Percentiles rank a stretch among this genome's conserved stretches.
These are phyloP conservation scores for Triticum turgidum DNA, from an alignment of 176 grass and related monocot genomes.

Conservation along the genomic window DNA sequence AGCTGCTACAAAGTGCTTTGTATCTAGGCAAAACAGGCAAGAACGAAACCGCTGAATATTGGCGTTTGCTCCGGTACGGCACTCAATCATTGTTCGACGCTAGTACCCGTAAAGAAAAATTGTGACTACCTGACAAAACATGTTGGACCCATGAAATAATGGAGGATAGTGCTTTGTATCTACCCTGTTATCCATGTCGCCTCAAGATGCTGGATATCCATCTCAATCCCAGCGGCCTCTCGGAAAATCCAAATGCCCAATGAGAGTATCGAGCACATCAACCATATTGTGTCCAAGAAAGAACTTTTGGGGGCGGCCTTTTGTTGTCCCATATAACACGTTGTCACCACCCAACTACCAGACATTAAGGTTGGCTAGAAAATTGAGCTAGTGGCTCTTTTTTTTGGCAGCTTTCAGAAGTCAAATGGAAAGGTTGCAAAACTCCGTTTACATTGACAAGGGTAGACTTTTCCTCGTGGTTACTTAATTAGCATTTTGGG, in stretches of 20 bases:
- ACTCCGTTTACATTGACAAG: not conserved
- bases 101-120: not conserved
- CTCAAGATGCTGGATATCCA: conserved; percentile 33
- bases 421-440: conserved; percentile 18
- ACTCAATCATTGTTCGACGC: not conserved
- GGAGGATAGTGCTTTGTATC: not conserved
- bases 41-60: not conserved
- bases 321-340: conserved; percentile 22
- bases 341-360: conserved; percentile 41
- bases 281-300: conserved; percentile 28
- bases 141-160: not conserved
- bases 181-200: conserved; percentile 20
- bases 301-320: conserved; percentile 30
- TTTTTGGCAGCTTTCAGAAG: conserved; percentile 27
- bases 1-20: not conserved
- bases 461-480: not conserved
- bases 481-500: not conserved
- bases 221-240: conserved; percentile 7
- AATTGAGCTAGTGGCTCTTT: not conserved
- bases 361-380: conserved; percentile 16
- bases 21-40: not conserved
- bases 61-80: not conserved
- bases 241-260: conserved; percentile 31
- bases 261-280: conserved; percentile 11
- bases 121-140: not conserved